A percentile compares a stretch with the other conserved stretches of the same genome.
Evolutionary conservation across 169 alveolate genomes (phyloP).

Genomic region (Cryptosporidium canis): DNA sequence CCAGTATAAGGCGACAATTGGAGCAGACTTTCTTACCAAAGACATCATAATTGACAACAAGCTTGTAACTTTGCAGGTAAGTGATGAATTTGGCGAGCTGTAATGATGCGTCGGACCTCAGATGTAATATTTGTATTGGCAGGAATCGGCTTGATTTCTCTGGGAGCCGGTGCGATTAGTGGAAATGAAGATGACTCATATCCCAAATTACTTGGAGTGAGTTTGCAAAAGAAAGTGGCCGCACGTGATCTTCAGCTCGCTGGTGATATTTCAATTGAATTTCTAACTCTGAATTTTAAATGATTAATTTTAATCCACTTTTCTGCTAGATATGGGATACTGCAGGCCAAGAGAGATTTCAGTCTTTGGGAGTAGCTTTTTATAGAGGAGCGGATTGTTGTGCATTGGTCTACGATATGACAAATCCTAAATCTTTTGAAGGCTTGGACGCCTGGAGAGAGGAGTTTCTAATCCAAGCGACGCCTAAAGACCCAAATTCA

Average conservation of each 20-base stretch:
- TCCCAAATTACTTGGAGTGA: too few species aligned
- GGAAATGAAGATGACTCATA: too few species aligned
- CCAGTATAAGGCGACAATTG: conserved; percentile 98
- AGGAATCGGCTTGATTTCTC: too few species aligned
- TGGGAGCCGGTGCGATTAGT: background rate
- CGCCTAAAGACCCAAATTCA: conserved; percentile 94
- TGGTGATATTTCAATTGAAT: background rate
- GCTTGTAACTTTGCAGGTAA: conserved; percentile 94
- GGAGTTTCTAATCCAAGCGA: conserved; percentile 94
- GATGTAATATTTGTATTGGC: background rate
- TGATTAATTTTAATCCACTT: background rate
- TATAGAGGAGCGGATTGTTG: conserved; percentile 99
- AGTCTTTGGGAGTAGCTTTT: conserved; percentile 97
- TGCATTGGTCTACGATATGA: conserved; percentile 95
- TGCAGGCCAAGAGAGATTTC: conserved; percentile 98
- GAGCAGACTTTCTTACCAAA: conserved; percentile 98
- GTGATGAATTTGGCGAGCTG: background rate
- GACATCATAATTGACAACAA: conserved; percentile 95
- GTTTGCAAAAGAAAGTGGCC: too few species aligned
- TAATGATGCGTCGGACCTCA: too few species aligned
- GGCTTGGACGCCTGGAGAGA: conserved; percentile 96
- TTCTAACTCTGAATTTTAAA: background rate
- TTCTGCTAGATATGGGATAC: conserved; percentile 93
- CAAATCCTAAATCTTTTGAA: conserved; percentile 92
- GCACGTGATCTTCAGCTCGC: background rate